These are phyloP conservation scores for Chlorella variabilis DNA, from an alignment of 163 green algal genomes.

Conservation along the genomic window DNA sequence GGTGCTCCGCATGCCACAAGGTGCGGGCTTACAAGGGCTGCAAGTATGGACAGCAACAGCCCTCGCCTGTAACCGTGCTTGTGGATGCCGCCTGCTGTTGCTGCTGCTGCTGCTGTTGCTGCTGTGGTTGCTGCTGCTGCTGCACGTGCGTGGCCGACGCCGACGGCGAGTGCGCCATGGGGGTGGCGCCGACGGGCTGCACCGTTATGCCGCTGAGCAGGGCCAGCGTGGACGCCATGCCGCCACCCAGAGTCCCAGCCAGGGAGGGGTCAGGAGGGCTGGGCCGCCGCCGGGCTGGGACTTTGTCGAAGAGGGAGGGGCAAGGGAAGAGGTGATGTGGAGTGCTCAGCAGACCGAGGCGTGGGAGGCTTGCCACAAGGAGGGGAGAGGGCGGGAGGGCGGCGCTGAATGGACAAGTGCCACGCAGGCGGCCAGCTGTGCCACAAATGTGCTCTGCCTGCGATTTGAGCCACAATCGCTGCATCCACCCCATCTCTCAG, in stretches of 20 bases:
- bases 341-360: too few relatives aligned
- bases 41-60: neutral
- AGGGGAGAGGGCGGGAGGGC: too few relatives aligned
- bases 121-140: constrained; percentile 1
- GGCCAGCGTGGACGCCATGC: constrained; percentile 22
- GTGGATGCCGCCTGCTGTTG: neutral
- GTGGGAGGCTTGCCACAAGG: too few relatives aligned
- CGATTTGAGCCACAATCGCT: too few relatives aligned
- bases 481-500: too few relatives aligned
- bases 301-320: too few relatives aligned
- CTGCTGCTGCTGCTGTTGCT: neutral
- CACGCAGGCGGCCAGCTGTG: too few relatives aligned
- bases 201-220: constrained; percentile 13
- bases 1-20: neutral
- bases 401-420: too few relatives aligned
- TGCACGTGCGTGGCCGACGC: constrained; percentile 12
- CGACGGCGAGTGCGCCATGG: too few relatives aligned
- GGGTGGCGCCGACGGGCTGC: neutral
- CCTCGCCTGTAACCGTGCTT: constrained; percentile 1
- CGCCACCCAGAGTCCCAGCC: neutral
- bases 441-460: too few relatives aligned
- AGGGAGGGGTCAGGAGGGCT: neutral
- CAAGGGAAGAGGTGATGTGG: too few relatives aligned
- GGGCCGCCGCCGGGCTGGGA: neutral
- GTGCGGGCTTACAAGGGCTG: neutral